A percentile compares a stretch with the other conserved stretches of the same genome.
Evolutionary conservation across 371 early-diverging fungal species (phyloP).

Genomic region (Rhizopus sp.): DNA sequence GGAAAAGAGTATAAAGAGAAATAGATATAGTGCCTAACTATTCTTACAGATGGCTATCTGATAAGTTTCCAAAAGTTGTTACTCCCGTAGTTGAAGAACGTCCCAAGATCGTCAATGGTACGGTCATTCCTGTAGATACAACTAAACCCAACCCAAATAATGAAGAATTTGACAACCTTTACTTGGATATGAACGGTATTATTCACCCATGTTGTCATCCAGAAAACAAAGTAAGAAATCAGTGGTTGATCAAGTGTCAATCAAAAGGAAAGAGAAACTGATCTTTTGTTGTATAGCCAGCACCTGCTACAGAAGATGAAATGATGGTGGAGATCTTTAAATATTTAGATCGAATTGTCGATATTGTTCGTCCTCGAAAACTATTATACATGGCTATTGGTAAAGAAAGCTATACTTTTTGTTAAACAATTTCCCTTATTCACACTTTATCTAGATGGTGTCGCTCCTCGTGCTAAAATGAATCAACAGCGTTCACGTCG

Average conservation of each 20-base stretch:
- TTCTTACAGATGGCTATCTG: conserved; percentile 81
- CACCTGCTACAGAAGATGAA: conserved; percentile 91
- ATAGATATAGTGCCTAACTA: neutral
- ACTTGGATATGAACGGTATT: conserved; percentile 99
- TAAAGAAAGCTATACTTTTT: conserved; percentile 32
- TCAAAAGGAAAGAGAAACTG: neutral
- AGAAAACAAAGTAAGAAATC: conserved; percentile 72
- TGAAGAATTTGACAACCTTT: conserved; percentile 94
- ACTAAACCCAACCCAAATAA: conserved; percentile 93
- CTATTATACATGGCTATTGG: conserved; percentile 96
- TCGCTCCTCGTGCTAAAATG: conserved; percentile 99
- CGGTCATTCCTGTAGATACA: conserved; percentile 82
- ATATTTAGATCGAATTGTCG: conserved; percentile 94
- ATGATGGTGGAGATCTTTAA: conserved; percentile 94
- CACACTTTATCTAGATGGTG: conserved; percentile 80
- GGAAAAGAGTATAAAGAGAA: neutral
- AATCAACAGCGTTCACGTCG: conserved; percentile 99
- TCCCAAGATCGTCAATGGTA: conserved; percentile 69
- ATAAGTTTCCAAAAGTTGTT: conserved; percentile 93
- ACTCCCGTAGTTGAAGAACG: conserved; percentile 79
- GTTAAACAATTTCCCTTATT: neutral
- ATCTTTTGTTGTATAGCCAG: conserved; percentile 54
- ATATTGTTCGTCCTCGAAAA: conserved; percentile 91
- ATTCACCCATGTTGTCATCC: conserved; percentile 99
- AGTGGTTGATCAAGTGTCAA: neutral